Evolutionary conservation across 306 rosid species (phyloP).

Genomic region (Oemleria cerasiformis): DNA sequence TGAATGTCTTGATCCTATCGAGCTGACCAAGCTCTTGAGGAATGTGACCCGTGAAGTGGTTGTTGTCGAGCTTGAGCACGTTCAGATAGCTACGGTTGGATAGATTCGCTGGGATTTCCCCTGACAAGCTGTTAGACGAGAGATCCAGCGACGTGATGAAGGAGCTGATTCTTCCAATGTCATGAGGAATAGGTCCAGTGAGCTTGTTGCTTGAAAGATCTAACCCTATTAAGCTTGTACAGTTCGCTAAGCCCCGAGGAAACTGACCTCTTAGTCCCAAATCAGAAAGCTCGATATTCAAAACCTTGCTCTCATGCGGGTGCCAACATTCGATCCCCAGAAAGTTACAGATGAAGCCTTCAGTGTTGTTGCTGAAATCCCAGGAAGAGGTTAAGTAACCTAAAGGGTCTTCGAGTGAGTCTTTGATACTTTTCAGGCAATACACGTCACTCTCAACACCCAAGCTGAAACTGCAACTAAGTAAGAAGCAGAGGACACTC

Average conservation of each 20-base stretch:
- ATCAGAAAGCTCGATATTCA: background rate
- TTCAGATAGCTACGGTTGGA: background rate
- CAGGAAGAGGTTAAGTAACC: constrained; percentile 12
- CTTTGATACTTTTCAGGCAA: constrained; percentile 19
- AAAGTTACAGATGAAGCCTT: constrained; percentile 16
- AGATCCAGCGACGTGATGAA: background rate
- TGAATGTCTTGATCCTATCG: background rate
- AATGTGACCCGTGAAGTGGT: constrained; percentile 12
- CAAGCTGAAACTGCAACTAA: background rate
- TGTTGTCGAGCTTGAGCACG: constrained; percentile 10
- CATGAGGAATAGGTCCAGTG: background rate
- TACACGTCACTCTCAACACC: constrained; percentile 5
- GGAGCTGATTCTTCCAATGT: accelerated
- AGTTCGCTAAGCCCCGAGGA: constrained; percentile 12
- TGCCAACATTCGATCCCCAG: constrained; percentile 22
- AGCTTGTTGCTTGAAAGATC: constrained; percentile 7
- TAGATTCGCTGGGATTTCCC: background rate
- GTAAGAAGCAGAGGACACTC: constrained; percentile 8
- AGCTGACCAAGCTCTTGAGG: background rate
- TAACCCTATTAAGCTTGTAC: constrained; percentile 7
- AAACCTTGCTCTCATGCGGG: constrained; percentile 6
- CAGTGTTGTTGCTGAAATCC: constrained; percentile 14
- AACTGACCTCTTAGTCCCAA: constrained; percentile 18
- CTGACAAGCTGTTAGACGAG: constrained; percentile 15
- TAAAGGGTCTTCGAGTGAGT: constrained; percentile 7